Base-by-base conservation (phyloP, 768 basidiomycete genomes). In the Tulasnella sp. region DNA sequence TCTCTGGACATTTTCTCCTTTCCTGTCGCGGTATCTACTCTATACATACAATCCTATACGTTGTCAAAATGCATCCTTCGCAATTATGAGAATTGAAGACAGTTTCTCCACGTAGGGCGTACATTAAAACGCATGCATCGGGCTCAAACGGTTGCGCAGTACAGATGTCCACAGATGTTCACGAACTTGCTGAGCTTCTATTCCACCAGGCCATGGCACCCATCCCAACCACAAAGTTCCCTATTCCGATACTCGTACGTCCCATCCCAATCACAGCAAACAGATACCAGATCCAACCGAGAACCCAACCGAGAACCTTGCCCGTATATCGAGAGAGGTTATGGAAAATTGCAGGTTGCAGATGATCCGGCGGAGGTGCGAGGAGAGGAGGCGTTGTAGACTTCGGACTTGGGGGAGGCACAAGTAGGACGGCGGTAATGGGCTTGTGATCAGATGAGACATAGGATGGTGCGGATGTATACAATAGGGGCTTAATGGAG, bases 401-500 rank as follows among this genome's bases (percentile, higher is more conserved):
- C 7, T 5, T 38, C 5, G 65, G 62, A 17, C 67, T 26, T 3
- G 68, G 53, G 1, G 75, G 67, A 13, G 76, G 66, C 21, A 92
- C 75, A 26, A 82, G 74, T 11, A 93, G 76, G 38, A 92, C 73
- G 29, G 82, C 77, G 15, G 90, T 82, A 51, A 98, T 79, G 0
- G 94, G 94, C 84, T 96, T 96, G 72, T 98, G 95, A 71, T 98
- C 95, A 10, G 91, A 94, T 3, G 86, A 82, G 13, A 85, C 87
- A 70, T 93, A 89, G 0, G 85, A 83, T 13, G 86, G 87, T 63
- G 92, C 78, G 38, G 83, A 81, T 1, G 86, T 87, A 68, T 94
- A 94, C 51, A 89, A 68, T 19, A 88, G 60, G 62, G 85, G 87
- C 2, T 69, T 76, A 62, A 87, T 81, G 60, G 76, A 67, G 1